Conservation (phyloP, 768 basidiomycete species). For the Lactarius trivialis region DNA sequence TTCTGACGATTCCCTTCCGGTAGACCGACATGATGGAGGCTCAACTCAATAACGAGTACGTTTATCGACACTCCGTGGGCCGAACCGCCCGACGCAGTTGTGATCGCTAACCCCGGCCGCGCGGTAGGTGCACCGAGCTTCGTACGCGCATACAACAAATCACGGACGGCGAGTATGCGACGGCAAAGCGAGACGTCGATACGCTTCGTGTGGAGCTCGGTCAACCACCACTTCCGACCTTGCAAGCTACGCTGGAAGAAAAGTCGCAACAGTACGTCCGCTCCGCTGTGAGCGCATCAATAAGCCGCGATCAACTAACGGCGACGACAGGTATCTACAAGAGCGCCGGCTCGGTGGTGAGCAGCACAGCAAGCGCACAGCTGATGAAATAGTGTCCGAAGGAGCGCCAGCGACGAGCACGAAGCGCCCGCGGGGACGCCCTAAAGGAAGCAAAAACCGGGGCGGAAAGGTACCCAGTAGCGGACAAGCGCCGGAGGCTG, state of each 20-base stretch:
- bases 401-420: conserved; percentile 23
- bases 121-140: conserved; percentile 54
- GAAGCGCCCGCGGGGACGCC: conserved; percentile 33
- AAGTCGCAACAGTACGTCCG: conserved; percentile 46
- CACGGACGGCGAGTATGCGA: conserved; percentile 70
- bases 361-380: conserved; percentile 24
- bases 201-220: conserved; percentile 69
- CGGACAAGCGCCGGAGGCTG: conserved; percentile 10
- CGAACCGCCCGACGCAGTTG: not conserved
- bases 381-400: conserved; percentile 23
- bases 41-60: conserved; percentile 64
- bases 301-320: conserved; percentile 1
- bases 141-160: conserved; percentile 58
- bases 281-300: not conserved
- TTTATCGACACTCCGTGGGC: not conserved
- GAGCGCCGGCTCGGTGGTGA: conserved; percentile 30
- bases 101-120: conserved; percentile 14
- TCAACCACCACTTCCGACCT: conserved; percentile 61
- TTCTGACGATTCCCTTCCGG: not conserved
- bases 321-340: conserved; percentile 28
- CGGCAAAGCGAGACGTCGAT: conserved; percentile 73
- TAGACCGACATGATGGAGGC: conserved; percentile 64
- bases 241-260: conserved; percentile 72
- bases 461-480: conserved; percentile 13
- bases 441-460: conserved; percentile 33